Evolutionary conservation across 129 eudicot genomes (phyloP), one percentile per base, ranked within the genome.

Genomic region (Lactuca saligna): DNA sequence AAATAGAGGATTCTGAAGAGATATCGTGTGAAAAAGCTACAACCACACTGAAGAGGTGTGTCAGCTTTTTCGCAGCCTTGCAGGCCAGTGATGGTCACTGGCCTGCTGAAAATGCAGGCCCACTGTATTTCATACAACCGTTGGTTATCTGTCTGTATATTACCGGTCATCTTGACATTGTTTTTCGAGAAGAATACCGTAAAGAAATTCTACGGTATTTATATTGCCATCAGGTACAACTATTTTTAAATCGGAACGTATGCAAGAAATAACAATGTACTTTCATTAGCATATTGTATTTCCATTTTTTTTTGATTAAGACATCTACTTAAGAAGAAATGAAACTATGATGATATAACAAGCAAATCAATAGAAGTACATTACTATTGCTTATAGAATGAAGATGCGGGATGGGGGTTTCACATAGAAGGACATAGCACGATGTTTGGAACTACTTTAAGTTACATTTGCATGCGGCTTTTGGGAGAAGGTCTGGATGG

Each of bases 41-140:
- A 33, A 61, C 73, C 48, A 68, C 96, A 0, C 57, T 91, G 66
- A 74, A 65, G 56, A 84, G 97, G 59, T 87, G 89, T 1, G 87
- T 86, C 11, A 75, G 65, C 60, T 86, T 82, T 78, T 88, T 84
- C 68, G 66, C 94, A 46, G 91, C 94, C 46, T 73, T 91, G 82
- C 97, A 91, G 63, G 88, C 97, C 5, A 78, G 60, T 10, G 91
- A 91, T 58, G 97, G 97, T 54, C 97, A 88, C 70, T 91, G 97
- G 97, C 97, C 97, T 6, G 97, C 97, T 0, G 96, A 91, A 66
- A 86, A 83, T 62, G 87, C 96, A 9, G 97, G 96, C 35, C 88
- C 94, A 2, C 41, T 83, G 73, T 91, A 73, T 80, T 91, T 91
- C 73, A 88, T 88, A 66, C 97, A 95, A 41, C 96, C 96, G 4